phyloP scores from a whole-genome alignment of 257 asterid species.

The Solanum etuberosum region DNA sequence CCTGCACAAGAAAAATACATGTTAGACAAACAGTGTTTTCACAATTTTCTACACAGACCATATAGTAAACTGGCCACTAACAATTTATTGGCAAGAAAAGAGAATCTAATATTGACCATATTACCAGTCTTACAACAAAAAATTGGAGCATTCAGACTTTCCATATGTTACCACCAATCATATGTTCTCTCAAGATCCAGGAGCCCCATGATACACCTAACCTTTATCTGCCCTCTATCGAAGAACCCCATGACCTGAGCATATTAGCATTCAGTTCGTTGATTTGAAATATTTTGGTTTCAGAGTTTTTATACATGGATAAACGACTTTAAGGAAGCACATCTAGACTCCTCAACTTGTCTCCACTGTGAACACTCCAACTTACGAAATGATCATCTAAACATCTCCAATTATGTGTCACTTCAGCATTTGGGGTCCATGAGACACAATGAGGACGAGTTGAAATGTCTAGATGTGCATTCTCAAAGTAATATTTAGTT shows the following conservation, averaged over 20 bases:
- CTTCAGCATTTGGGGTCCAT: not conserved
- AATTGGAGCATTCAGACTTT: not conserved
- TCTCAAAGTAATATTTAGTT: not conserved
- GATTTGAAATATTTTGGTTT: not conserved
- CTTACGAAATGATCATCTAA: not conserved
- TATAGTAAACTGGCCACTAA: not conserved
- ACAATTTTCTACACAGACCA: not conserved
- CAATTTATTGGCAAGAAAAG: not conserved
- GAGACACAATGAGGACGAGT: not conserved
- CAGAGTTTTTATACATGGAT: not conserved
- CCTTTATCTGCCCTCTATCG: not conserved
- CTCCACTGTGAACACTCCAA: not conserved
- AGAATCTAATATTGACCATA: not conserved
- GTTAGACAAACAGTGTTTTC: not conserved
- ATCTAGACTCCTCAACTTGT: not conserved
- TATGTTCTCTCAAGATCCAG: not conserved
- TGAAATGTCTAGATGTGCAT: not conserved
- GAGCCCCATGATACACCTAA: not conserved
- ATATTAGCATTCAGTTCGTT: not conserved
- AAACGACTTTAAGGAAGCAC: not conserved
- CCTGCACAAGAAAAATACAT: slow-evolving; percentile 29
- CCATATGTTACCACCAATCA: not conserved
- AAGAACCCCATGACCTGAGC: not conserved
- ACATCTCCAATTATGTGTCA: not conserved
- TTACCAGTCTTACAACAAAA: not conserved